Conservation (phyloP, 768 basidiomycete species). For the Leccinum uliginosum region DNA sequence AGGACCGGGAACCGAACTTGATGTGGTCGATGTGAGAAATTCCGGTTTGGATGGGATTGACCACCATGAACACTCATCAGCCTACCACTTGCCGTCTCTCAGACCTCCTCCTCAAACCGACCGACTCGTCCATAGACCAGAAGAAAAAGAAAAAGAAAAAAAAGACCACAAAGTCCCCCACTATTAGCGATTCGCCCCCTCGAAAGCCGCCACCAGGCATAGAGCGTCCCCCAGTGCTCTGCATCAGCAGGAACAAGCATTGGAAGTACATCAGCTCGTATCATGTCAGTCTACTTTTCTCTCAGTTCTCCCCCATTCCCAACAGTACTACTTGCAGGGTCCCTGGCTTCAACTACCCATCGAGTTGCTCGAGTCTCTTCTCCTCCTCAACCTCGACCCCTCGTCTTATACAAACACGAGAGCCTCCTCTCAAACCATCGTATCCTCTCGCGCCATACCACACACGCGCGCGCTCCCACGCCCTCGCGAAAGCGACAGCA, state of each 20-base stretch:
- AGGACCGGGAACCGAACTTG: not conserved
- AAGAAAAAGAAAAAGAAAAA: slow-evolving; percentile 75
- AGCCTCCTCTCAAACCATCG: slow-evolving; percentile 35
- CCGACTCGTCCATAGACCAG: slow-evolving; percentile 21
- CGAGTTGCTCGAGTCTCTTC: slow-evolving; percentile 79
- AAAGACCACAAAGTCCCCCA: slow-evolving; percentile 39
- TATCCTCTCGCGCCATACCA: slow-evolving; percentile 23
- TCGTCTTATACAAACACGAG: slow-evolving; percentile 51
- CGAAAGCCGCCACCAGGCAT: slow-evolving; percentile 30
- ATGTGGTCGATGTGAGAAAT: not conserved
- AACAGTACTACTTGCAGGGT: slow-evolving; percentile 51
- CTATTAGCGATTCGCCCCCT: slow-evolving; percentile 13
- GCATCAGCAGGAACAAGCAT: slow-evolving; percentile 91
- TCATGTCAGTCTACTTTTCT: slow-evolving; percentile 52
- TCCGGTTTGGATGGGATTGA: not conserved
- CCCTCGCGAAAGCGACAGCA: slow-evolving; percentile 39
- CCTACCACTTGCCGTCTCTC: not conserved
- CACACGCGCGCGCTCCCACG: slow-evolving; percentile 22
- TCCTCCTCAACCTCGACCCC: slow-evolving; percentile 75
- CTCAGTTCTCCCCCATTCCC: slow-evolving; percentile 1
- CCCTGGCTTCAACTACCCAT: slow-evolving; percentile 89
- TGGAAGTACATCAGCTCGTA: slow-evolving; percentile 93
- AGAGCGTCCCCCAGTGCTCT: slow-evolving; percentile 58
- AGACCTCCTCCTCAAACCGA: not conserved
- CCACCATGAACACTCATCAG: not conserved